A percentile compares a stretch with the other conserved stretches of the same genome.
These are phyloP conservation scores for Ceratocystis huliohia DNA, from an alignment of 2,329 filamentous ascomycete species.

Conservation along the genomic window DNA sequence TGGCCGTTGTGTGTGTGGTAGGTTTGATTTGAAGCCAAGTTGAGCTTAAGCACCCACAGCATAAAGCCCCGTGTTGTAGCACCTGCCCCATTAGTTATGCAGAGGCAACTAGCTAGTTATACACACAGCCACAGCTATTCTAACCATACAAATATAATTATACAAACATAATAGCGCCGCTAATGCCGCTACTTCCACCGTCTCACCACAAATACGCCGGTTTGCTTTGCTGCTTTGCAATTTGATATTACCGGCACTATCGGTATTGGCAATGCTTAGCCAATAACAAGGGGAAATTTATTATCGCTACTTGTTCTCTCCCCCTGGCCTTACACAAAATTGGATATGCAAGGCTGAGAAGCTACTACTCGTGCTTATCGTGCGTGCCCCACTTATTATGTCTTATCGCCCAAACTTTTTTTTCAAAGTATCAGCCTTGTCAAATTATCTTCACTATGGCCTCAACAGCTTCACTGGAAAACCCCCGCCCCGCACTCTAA, in stretches of 20 bases:
- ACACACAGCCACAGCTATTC: neutral
- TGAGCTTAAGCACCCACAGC: neutral
- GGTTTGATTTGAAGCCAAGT: constrained; percentile 5
- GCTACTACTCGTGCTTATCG: constrained; percentile 1
- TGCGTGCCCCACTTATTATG: constrained; percentile 10
- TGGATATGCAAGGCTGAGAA: constrained; percentile 21
- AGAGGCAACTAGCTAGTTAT: neutral
- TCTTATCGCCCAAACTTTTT: constrained; percentile 18
- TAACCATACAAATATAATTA: no score
- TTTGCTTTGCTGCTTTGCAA: no score
- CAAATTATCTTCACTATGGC: constrained; percentile 19
- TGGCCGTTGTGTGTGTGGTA: no score
- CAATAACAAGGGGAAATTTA: no score
- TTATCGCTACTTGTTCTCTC: no score
- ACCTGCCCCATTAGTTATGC: neutral
- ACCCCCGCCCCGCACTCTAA: neutral
- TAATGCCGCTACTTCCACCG: no score
- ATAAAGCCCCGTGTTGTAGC: neutral
- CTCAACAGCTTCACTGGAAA: neutral
- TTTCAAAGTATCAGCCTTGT: constrained; percentile 21
- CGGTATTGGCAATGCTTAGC: neutral
- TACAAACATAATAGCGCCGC: no score
- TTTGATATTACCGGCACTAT: neutral
- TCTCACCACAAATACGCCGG: no score
- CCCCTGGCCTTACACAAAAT: no score